Base-by-base conservation (phyloP, 106 monocot genomes). In the Dendrobium nobile region DNA sequence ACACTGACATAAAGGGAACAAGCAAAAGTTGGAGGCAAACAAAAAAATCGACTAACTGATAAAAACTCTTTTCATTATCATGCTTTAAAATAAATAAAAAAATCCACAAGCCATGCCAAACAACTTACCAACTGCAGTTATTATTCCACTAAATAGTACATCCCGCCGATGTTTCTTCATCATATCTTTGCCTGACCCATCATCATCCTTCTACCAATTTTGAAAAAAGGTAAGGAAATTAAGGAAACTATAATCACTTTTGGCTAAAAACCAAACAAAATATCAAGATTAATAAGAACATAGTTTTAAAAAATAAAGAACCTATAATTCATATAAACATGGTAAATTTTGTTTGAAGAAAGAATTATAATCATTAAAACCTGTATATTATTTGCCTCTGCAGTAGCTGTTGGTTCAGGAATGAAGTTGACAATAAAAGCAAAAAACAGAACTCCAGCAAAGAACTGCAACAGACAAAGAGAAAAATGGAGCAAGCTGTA, bases 131-230 rank as follows among this genome's bases (percentile, higher is more conserved):
- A 99, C 88, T 78, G 99, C 95, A 85, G 95, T 99, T 73, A 94
- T 88, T 19, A 95, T 93, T 73, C 99, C 99, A 84, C 95, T 99
- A 82, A 91, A 95, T 20, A 99, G 73, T 16, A 99, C 95, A 81
- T 99, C 93, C 7, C 93, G 92, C 2, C 89, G 92, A 48, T 95
- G 95, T 75, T 99, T 95, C 78, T 86, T 99, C 95, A 93, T 93
- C 83, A 86, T 54, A 73, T 90, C 91, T 79, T 99, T 99, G 48
- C 85, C 91, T 79, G 93, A 90, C 70, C 91, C 90, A 84, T 90
- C 95, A 80, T 85, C 91, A 81, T 93, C 90, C 79, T 84, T 79
- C 91, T 91, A 70, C 41, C 74, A 13, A 70, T 51, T 33, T 75
- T 37, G 37, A 82, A 78, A 79, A 18, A 82, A 80, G 77, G 17